Conservation (phyloP, 2,329 filamentous ascomycete species). For the Xylaria sp. region DNA sequence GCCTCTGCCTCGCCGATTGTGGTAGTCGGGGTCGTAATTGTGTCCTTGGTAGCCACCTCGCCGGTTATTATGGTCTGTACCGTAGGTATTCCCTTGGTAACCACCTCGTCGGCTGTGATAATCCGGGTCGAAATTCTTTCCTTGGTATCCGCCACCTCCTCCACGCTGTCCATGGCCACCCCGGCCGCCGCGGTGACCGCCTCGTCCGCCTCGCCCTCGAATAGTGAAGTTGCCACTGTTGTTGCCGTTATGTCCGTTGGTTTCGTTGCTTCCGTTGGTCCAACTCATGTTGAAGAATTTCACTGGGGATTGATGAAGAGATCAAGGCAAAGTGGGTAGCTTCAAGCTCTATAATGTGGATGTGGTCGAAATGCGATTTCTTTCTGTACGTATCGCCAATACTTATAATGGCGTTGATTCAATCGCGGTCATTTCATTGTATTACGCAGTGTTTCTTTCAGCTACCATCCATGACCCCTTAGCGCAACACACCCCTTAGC, state of each 20-base stretch:
- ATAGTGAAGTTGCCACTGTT: neutral
- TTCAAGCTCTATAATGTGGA: neutral
- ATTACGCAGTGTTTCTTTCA: neutral
- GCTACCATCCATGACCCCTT: too few species aligned
- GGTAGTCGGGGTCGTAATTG: too few species aligned
- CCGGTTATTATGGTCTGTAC: neutral
- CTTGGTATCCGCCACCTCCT: too few species aligned
- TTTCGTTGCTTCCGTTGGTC: too few species aligned
- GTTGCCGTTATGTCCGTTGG: neutral
- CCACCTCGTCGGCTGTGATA: neutral
- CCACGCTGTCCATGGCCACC: too few species aligned
- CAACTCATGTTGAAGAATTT: too few species aligned
- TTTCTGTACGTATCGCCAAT: neutral
- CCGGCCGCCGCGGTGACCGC: too few species aligned
- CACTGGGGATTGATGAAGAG: too few species aligned
- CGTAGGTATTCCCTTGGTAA: neutral
- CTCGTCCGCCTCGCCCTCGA: neutral
- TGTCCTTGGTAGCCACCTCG: neutral
- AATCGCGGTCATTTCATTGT: neutral
- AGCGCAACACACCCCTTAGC: too few species aligned
- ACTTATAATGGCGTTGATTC: neutral
- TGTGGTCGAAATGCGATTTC: neutral
- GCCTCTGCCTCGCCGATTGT: too few species aligned
- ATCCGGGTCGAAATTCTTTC: slow-evolving; percentile 4
- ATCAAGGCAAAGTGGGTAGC: neutral